Evolutionary conservation across 2,329 filamentous ascomycete species (phyloP).

Genomic region (Phaeosphaeriaceae sp.): DNA sequence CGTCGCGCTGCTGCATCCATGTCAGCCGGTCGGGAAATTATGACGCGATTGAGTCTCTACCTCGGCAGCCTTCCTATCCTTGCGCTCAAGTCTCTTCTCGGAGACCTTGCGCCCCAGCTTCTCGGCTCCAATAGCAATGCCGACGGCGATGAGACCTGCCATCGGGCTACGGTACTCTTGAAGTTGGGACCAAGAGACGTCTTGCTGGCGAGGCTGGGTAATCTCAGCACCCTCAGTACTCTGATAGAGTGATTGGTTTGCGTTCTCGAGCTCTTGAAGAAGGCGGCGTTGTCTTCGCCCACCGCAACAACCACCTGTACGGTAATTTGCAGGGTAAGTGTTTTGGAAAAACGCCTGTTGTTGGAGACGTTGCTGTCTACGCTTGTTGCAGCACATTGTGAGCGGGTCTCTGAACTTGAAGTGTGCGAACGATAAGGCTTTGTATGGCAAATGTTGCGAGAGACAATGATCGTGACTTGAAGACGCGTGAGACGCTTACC

Average conservation of each 20-base stretch:
- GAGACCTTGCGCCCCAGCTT: slow-evolving; percentile 29
- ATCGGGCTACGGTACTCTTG: slow-evolving; percentile 18
- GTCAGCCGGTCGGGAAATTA: neutral
- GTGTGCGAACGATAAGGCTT: neutral
- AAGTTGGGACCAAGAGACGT: neutral
- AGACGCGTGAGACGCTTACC: slow-evolving; percentile 5
- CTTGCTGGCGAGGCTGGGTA: neutral
- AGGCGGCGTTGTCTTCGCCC: slow-evolving; percentile 8
- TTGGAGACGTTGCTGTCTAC: slow-evolving; percentile 10
- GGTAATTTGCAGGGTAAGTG: neutral
- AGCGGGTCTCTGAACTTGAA: neutral
- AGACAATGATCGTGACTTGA: neutral
- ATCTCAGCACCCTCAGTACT: neutral
- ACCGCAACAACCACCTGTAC: slow-evolving; percentile 11
- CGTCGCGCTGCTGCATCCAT: slow-evolving; percentile 17
- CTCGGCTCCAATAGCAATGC: slow-evolving; percentile 29
- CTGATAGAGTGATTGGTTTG: neutral
- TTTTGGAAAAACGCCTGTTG: slow-evolving; percentile 2
- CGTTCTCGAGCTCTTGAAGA: neutral
- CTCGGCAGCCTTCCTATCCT: slow-evolving; percentile 31
- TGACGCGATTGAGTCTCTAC: slow-evolving; percentile 8
- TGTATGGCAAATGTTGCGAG: neutral
- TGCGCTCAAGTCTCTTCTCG: slow-evolving; percentile 29
- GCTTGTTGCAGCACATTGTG: slow-evolving; percentile 16
- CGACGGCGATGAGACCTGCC: slow-evolving; percentile 29